A percentile compares a stretch with the other conserved stretches of the same genome.
Evolutionary conservation across 2,329 filamentous ascomycete genomes (phyloP).

Genomic region (Fusarium lateritium): DNA sequence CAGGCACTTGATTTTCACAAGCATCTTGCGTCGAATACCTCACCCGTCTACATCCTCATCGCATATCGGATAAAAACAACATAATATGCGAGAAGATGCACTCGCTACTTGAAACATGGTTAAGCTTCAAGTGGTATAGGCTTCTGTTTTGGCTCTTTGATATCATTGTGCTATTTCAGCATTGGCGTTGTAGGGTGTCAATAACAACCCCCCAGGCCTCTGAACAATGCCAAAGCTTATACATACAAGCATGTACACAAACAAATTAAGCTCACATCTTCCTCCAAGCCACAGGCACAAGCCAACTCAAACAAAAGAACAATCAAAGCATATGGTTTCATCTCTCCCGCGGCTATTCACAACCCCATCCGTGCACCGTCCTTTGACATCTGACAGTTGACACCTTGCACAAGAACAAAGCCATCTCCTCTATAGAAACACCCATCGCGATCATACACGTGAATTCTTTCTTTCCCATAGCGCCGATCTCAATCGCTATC

Average conservation of each 20-base stretch:
- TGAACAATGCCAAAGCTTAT: conserved; percentile 13
- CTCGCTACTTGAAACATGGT: neutral
- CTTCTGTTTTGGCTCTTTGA: neutral
- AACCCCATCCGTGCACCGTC: conserved; percentile 19
- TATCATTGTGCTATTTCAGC: conserved; percentile 2
- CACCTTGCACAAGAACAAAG: conserved; percentile 12
- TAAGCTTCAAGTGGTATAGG: neutral
- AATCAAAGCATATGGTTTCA: conserved; percentile 11
- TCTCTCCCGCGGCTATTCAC: conserved; percentile 1
- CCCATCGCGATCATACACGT: conserved; percentile 8
- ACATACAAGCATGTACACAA: neutral
- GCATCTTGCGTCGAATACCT: too few species aligned
- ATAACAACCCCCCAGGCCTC: neutral
- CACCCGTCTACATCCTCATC: too few species aligned
- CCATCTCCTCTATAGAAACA: conserved; percentile 7
- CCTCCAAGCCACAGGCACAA: conserved; percentile 11
- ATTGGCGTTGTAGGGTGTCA: conserved; percentile 1
- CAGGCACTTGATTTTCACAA: too few species aligned
- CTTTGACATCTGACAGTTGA: conserved; percentile 4
- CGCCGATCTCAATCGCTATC: conserved; percentile 18
- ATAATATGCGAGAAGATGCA: too few species aligned
- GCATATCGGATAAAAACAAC: too few species aligned
- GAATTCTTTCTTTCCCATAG: conserved; percentile 18
- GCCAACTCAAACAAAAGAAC: conserved; percentile 6
- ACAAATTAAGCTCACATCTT: neutral